Evolutionary conservation across 192 early-diverging fungal species (phyloP).

Genomic region (Coemansia sp.): DNA sequence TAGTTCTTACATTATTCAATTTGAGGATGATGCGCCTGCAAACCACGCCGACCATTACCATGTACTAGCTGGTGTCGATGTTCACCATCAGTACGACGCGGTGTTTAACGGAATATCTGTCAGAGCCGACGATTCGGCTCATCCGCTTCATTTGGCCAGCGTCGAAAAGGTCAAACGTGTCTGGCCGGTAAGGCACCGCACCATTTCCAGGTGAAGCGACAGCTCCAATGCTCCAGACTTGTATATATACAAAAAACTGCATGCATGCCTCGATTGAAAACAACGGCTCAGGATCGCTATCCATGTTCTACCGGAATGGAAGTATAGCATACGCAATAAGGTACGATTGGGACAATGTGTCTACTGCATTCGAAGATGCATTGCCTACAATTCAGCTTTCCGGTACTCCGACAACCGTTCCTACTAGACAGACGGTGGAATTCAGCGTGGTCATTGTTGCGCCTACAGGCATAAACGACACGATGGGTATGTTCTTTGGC

Average conservation of each 20-base stretch:
- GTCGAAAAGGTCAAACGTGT: conserved; percentile 31
- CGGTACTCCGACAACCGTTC: conserved; percentile 17
- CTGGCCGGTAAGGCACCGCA: conserved; percentile 25
- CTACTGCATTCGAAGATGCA: too few species aligned
- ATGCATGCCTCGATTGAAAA: too few species aligned
- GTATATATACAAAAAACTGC: conserved; percentile 48
- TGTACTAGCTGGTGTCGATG: conserved; percentile 8
- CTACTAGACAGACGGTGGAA: conserved; percentile 21
- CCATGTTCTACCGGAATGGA: too few species aligned
- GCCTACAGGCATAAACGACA: conserved; percentile 32
- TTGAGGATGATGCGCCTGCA: conserved; percentile 11
- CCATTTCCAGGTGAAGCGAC: neutral
- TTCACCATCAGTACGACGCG: conserved; percentile 15
- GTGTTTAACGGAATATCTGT: conserved; percentile 29
- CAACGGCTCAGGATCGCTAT: too few species aligned
- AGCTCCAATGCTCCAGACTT: neutral
- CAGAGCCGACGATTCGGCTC: neutral
- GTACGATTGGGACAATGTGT: too few species aligned
- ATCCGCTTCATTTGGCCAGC: conserved; percentile 16
- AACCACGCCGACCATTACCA: conserved; percentile 13
- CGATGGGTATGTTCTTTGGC: conserved; percentile 50
- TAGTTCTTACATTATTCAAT: conserved; percentile 33
- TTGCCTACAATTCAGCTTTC: too few species aligned
- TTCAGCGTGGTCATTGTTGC: conserved; percentile 28
- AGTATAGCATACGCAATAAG: too few species aligned